phyloP scores from a whole-genome alignment of 2,329 filamentous ascomycete species.

The Pseudocercospora eumusae region DNA sequence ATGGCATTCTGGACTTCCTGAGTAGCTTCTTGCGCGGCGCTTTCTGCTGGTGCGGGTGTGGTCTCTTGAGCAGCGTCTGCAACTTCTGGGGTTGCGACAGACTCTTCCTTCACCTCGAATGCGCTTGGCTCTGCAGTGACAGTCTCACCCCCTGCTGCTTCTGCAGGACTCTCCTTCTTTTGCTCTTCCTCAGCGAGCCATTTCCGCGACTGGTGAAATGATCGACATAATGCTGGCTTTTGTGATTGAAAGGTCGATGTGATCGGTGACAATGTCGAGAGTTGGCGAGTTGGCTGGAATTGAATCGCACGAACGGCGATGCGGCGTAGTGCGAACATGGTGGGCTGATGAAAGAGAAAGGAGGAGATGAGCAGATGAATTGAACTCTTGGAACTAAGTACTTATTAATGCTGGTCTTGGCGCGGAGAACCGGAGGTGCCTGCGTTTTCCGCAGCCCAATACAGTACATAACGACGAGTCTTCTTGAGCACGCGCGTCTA shows the following conservation, averaged over 20 bases:
- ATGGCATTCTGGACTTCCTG: slow-evolving; percentile 29
- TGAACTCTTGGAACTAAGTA: neutral
- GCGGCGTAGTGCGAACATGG: slow-evolving; percentile 61
- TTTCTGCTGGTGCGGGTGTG: slow-evolving; percentile 17
- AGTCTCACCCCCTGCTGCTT: slow-evolving; percentile 42
- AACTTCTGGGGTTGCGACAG: slow-evolving; percentile 29
- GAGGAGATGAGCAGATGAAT: neutral
- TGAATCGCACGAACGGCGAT: slow-evolving; percentile 58
- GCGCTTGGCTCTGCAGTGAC: slow-evolving; percentile 37
- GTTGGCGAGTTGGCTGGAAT: slow-evolving; percentile 48
- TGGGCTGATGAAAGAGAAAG: neutral
- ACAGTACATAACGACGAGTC: too few relatives aligned
- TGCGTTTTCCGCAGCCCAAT: neutral
- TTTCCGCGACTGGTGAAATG: slow-evolving; percentile 45
- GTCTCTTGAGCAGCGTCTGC: slow-evolving; percentile 31
- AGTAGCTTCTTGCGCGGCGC: slow-evolving; percentile 25
- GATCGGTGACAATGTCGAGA: slow-evolving; percentile 35
- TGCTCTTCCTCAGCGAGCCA: slow-evolving; percentile 45
- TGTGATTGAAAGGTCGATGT: slow-evolving; percentile 42
- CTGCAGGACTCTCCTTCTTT: slow-evolving; percentile 25
- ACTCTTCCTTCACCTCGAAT: slow-evolving; percentile 34
- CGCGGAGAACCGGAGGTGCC: neutral
- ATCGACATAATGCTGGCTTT: slow-evolving; percentile 40
- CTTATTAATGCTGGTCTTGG: neutral
- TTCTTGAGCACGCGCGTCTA: neutral